These are phyloP conservation scores for Colletotrichum lini DNA, from an alignment of 2,329 filamentous ascomycete species.

Conservation along the genomic window DNA sequence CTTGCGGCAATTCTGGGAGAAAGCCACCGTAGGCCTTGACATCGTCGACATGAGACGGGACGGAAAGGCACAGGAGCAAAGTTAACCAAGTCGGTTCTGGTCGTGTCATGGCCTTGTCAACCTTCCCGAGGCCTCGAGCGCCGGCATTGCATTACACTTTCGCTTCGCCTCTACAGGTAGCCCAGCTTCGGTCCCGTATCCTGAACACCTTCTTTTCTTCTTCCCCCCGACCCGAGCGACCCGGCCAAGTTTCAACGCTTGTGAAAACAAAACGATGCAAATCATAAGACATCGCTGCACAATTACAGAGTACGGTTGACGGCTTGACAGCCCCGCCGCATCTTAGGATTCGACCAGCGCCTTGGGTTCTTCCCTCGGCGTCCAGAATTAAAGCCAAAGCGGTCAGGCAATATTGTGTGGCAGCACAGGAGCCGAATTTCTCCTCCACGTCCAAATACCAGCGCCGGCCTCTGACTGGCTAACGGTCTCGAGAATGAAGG, in stretches of 20 bases:
- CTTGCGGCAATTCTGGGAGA: constrained; percentile 38
- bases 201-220: constrained; percentile 11
- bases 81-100: constrained; percentile 21
- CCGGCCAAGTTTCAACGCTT: constrained; percentile 30
- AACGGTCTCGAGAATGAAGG: constrained; percentile 18
- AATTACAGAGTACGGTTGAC: neutral
- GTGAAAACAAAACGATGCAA: neutral
- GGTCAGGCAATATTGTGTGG: constrained; percentile 29
- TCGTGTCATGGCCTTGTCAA: constrained; percentile 16
- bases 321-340: constrained; percentile 20
- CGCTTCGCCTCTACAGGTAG: constrained; percentile 29
- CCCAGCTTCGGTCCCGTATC: constrained; percentile 10
- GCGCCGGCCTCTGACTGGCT: constrained; percentile 37
- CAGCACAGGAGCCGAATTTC: constrained; percentile 35
- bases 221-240: constrained; percentile 25
- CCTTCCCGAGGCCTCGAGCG: neutral
- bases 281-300: neutral
- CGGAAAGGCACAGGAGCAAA: constrained; percentile 17
- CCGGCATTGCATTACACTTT: constrained; percentile 31
- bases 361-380: constrained; percentile 27
- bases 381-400: constrained; percentile 31
- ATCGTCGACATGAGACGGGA: constrained; percentile 33
- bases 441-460: constrained; percentile 23
- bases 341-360: constrained; percentile 13
- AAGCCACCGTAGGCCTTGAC: constrained; percentile 24